Percentiles rank a stretch among this genome's conserved stretches.
phyloP scores from a whole-genome alignment of 208 protist species.

The Herpetomonas samuelpessoai region DNA sequence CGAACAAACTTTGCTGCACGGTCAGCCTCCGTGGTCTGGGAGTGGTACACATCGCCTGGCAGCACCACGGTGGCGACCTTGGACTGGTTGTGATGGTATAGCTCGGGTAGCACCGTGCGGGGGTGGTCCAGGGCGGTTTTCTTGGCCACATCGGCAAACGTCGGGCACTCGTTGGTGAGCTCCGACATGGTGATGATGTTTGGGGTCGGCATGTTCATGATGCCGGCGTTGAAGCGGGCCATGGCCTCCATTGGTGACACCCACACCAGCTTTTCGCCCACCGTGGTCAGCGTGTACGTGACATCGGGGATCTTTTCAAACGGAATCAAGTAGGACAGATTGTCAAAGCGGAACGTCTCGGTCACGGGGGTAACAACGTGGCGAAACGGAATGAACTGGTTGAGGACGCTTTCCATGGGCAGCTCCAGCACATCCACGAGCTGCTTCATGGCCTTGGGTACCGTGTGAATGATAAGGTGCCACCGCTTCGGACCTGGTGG shows the following conservation, averaged over 20 bases:
- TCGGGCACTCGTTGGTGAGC: constrained; percentile 80
- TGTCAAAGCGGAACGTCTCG: constrained; percentile 86
- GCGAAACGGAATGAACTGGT: constrained; percentile 72
- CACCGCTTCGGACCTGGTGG: constrained; percentile 78
- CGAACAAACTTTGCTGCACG: constrained; percentile 57
- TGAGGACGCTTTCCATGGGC: constrained; percentile 75
- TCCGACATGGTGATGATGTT: constrained; percentile 83
- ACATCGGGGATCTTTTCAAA: constrained; percentile 82
- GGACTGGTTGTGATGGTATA: constrained; percentile 66
- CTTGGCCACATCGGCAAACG: constrained; percentile 72
- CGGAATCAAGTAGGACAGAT: constrained; percentile 63
- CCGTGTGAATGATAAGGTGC: constrained; percentile 62
- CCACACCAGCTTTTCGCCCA: constrained; percentile 80
- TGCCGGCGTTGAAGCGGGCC: constrained; percentile 86
- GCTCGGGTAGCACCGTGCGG: constrained; percentile 52
- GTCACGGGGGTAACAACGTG: constrained; percentile 70
- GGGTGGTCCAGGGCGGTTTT: constrained; percentile 33
- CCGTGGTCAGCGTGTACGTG: constrained; percentile 65
- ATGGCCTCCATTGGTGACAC: constrained; percentile 89
- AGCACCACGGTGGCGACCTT: constrained; percentile 82
- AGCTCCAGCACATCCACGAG: constrained; percentile 82
- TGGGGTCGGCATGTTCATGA: constrained; percentile 89
- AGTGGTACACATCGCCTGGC: constrained; percentile 74
- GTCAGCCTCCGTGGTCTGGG: constrained; percentile 64
- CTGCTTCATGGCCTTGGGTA: constrained; percentile 66